A percentile compares a stretch with the other conserved stretches of the same genome.
Evolutionary conservation across 2,329 filamentous ascomycete genomes (phyloP).

Genomic region (Arachnopeziza araneosa): DNA sequence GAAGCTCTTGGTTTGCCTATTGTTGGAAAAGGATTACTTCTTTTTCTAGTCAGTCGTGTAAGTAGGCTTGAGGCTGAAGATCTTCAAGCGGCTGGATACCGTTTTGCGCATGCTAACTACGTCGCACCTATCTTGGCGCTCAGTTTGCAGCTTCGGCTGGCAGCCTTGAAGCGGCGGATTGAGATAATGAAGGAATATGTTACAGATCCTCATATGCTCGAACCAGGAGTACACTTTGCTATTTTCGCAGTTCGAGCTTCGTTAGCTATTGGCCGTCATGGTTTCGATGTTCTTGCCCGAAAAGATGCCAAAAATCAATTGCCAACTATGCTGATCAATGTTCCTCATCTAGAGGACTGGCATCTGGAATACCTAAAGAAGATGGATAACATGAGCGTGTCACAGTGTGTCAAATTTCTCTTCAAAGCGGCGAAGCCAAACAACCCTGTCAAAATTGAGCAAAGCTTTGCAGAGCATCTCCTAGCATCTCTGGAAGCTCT

Average conservation of each 20-base stretch:
- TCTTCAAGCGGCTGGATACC: conserved; percentile 66
- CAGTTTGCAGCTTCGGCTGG: conserved; percentile 66
- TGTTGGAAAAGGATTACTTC: conserved; percentile 68
- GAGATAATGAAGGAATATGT: conserved; percentile 58
- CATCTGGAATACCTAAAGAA: conserved; percentile 48
- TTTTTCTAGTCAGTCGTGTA: conserved; percentile 70
- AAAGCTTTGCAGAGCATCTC: conserved; percentile 42
- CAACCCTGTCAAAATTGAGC: conserved; percentile 36
- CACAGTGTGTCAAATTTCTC: conserved; percentile 35
- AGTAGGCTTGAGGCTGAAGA: conserved; percentile 53
- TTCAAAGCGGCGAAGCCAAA: conserved; percentile 30
- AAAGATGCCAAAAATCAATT: conserved; percentile 49
- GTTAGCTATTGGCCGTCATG: conserved; percentile 39
- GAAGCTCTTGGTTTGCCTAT: conserved; percentile 1
- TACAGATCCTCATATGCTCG: conserved; percentile 40
- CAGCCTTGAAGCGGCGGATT: conserved; percentile 53
- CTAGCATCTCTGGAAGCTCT: conserved; percentile 38
- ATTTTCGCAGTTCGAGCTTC: conserved; percentile 51
- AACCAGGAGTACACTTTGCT: conserved; percentile 50
- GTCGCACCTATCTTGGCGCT: conserved; percentile 63
- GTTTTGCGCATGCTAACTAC: conserved; percentile 67
- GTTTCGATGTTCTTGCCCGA: conserved; percentile 32
- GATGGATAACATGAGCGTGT: conserved; percentile 42
- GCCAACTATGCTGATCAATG: conserved; percentile 50
- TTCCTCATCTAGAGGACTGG: conserved; percentile 47